Conservation (phyloP, 169 alveolate species). For the Eimeria necatrix region DNA sequence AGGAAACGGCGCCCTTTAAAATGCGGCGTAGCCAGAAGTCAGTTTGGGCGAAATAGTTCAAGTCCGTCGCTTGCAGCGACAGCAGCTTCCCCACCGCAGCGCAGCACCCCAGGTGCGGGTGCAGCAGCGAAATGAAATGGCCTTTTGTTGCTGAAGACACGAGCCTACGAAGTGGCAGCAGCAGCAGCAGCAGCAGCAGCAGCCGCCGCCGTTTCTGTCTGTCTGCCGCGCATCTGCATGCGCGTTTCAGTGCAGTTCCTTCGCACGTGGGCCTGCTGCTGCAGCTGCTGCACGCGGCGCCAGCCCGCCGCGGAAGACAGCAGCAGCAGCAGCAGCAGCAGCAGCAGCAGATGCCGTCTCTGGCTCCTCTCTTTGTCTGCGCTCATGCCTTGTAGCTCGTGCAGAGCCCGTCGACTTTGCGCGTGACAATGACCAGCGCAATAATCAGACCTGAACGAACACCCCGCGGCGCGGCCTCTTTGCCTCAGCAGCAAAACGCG, state of each 20-base stretch:
- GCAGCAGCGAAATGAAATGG: neutral
- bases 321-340: too few relatives aligned
- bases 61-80: neutral
- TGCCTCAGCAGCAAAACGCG: neutral
- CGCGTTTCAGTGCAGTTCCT: too few relatives aligned
- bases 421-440: slow-evolving; percentile 76
- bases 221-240: too few relatives aligned
- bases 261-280: too few relatives aligned
- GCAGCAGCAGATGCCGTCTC: too few relatives aligned
- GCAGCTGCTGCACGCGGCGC: too few relatives aligned
- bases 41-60: neutral
- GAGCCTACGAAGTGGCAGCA: too few relatives aligned
- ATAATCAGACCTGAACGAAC: slow-evolving; percentile 62
- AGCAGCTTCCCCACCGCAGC: neutral
- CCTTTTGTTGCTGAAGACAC: too few relatives aligned
- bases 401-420: slow-evolving; percentile 79
- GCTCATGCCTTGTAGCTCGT: slow-evolving; percentile 53
- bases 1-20: neutral
- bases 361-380: neutral
- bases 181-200: too few relatives aligned
- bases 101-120: neutral
- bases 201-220: too few relatives aligned
- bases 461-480: too few relatives aligned
- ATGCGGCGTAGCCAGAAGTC: slow-evolving; percentile 2
- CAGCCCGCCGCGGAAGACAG: too few relatives aligned